phyloP scores from a whole-genome alignment of 2,329 filamentous ascomycete species.

The Phoma herbarum region DNA sequence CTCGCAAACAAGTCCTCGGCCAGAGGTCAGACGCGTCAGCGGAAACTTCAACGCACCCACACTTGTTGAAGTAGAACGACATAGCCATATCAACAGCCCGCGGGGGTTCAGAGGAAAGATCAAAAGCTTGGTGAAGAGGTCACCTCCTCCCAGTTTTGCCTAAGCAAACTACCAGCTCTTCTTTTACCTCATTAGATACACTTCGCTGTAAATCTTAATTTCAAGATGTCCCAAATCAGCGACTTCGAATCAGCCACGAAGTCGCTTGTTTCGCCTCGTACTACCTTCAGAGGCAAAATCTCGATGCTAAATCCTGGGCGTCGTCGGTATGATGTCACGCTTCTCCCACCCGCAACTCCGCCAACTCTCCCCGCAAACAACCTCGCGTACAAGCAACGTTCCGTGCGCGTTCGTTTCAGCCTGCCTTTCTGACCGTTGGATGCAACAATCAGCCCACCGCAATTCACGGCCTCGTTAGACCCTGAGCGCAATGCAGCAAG shows the following conservation, averaged over 20 bases:
- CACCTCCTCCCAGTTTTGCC: slow-evolving; percentile 6
- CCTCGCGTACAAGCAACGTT: not conserved
- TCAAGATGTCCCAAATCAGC: not conserved
- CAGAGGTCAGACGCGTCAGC: slow-evolving; percentile 31
- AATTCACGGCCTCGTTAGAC: slow-evolving; percentile 16
- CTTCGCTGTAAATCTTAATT: slow-evolving; percentile 2
- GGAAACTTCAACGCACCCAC: slow-evolving; percentile 44
- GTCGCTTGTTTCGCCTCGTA: slow-evolving; percentile 6
- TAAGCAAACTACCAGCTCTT: not conserved
- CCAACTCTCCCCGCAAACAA: slow-evolving; percentile 18
- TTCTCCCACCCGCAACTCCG: slow-evolving; percentile 9
- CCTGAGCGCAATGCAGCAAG: slow-evolving; percentile 13
- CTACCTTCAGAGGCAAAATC: slow-evolving; percentile 10
- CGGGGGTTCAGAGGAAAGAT: slow-evolving; percentile 21
- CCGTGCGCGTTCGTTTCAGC: slow-evolving; percentile 14
- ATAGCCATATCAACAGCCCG: slow-evolving; percentile 24
- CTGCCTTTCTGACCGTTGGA: slow-evolving; percentile 9
- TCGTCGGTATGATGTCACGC: slow-evolving; percentile 14
- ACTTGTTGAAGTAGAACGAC: slow-evolving; percentile 32
- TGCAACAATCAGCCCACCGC: slow-evolving; percentile 18
- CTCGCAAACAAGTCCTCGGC: slow-evolving; percentile 15
- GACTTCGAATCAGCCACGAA: not conserved
- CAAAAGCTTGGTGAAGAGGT: slow-evolving; percentile 26
- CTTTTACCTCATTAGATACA: slow-evolving; percentile 8
- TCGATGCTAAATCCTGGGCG: slow-evolving; percentile 1